Evolutionary conservation across 805 yeast species (phyloP).

Genomic region (Ogataea siamensis): DNA sequence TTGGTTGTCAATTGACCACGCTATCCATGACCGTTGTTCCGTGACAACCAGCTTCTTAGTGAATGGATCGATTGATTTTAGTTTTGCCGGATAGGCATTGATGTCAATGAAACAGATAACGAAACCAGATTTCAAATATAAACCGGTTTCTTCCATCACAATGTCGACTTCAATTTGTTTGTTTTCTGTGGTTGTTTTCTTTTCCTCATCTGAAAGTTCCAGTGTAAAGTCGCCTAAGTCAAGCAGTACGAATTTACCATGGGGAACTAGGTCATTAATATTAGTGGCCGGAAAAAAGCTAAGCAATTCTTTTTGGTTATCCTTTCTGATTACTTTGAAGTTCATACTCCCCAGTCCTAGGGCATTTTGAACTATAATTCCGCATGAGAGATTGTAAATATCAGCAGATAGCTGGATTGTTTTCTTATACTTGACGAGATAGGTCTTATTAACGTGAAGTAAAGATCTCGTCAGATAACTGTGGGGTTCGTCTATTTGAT

Average conservation of each 20-base stretch:
- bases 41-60: constrained; percentile 5
- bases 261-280: constrained; percentile 57
- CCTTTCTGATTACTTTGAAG: constrained; percentile 43
- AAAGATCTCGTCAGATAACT: constrained; percentile 35
- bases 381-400: constrained; percentile 48
- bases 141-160: constrained; percentile 56
- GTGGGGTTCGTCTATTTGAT: constrained; percentile 45
- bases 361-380: constrained; percentile 50
- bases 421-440: constrained; percentile 46
- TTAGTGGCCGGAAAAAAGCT: constrained; percentile 56
- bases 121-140: constrained; percentile 52
- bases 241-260: constrained; percentile 46
- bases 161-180: constrained; percentile 40
- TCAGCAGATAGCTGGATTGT: constrained; percentile 48
- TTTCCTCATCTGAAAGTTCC: not conserved
- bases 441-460: constrained; percentile 49
- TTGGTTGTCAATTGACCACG: constrained; percentile 35
- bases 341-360: constrained; percentile 58
- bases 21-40: constrained; percentile 27
- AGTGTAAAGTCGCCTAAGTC: constrained; percentile 49
- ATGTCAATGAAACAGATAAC: constrained; percentile 37
- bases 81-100: constrained; percentile 28
- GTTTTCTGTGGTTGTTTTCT: constrained; percentile 8
- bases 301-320: constrained; percentile 32
- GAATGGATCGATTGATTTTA: constrained; percentile 7